Evolutionary conservation across 2,329 filamentous ascomycete species (phyloP).

Genomic region (Rhynchosporium secalis): DNA sequence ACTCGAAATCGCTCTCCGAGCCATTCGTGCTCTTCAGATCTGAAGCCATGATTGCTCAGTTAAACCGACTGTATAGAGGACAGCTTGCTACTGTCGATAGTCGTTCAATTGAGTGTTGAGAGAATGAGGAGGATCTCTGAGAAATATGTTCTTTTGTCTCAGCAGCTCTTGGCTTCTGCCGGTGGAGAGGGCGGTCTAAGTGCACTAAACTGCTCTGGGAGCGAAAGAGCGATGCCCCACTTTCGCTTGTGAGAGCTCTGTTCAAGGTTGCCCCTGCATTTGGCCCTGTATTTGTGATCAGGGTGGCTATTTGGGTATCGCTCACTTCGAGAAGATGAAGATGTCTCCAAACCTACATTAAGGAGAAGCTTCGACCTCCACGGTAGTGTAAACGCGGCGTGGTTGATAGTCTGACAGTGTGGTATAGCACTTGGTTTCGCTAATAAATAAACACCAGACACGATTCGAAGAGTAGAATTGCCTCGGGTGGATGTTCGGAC

Average conservation of each 20-base stretch:
- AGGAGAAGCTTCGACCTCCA: no score
- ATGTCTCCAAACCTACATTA: no score
- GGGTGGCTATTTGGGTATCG: no score
- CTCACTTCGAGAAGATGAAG: no score
- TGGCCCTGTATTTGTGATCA: neutral
- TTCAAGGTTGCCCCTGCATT: slow-evolving; percentile 4
- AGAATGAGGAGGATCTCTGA: neutral
- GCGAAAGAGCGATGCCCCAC: neutral
- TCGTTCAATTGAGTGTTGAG: neutral
- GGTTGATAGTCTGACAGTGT: no score
- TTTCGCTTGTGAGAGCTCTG: neutral
- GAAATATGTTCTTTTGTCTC: slow-evolving; percentile 2
- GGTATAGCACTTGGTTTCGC: no score
- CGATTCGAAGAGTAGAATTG: no score
- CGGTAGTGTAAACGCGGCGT: no score
- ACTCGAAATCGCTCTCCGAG: slow-evolving; percentile 62
- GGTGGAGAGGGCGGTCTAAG: neutral
- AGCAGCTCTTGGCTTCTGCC: neutral
- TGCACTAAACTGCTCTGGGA: neutral
- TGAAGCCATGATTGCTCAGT: slow-evolving; percentile 46
- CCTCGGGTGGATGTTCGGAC: no score
- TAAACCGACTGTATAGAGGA: slow-evolving; percentile 11
- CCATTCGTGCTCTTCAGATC: slow-evolving; percentile 50
- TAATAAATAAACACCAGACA: no score
- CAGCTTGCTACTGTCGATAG: neutral